Evolutionary conservation across 345 rosid genomes (phyloP).

Genomic region (Heritiera littoralis): DNA sequence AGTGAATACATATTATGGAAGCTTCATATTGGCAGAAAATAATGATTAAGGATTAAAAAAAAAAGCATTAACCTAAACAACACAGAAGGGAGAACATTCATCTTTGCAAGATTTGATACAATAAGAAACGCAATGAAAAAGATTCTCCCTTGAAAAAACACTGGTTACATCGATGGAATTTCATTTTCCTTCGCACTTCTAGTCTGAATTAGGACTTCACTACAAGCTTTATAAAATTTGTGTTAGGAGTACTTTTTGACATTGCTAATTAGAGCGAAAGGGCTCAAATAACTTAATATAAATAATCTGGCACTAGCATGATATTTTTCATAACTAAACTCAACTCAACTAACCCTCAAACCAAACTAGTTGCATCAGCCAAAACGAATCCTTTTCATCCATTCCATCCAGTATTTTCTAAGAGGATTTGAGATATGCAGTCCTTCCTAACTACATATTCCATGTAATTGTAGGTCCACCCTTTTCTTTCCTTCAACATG

Average conservation of each 20-base stretch:
- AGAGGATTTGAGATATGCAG: not conserved
- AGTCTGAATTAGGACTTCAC: not conserved
- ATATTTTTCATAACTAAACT: not conserved
- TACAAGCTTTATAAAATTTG: not conserved
- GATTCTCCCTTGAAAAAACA: not conserved
- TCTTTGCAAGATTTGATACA: not conserved
- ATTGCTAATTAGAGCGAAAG: not conserved
- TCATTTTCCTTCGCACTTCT: not conserved
- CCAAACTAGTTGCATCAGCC: not conserved
- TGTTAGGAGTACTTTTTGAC: not conserved
- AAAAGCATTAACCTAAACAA: not conserved
- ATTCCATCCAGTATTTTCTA: not conserved
- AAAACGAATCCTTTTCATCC: not conserved
- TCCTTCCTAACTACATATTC: not conserved
- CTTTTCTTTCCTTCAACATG: not conserved
- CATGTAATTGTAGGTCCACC: not conserved
- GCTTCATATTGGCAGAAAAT: not conserved
- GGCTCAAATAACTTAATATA: not conserved
- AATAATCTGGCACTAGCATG: not conserved
- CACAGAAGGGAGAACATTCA: not conserved
- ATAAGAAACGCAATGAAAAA: not conserved
- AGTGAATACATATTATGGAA: not conserved
- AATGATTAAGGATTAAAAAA: not conserved
- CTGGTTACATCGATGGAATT: not conserved
- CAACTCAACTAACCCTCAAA: not conserved